Evolutionary conservation across 2,329 filamentous ascomycete species (phyloP), one percentile per base, ranked within the genome.

Genomic region (Fusarium sp.): DNA sequence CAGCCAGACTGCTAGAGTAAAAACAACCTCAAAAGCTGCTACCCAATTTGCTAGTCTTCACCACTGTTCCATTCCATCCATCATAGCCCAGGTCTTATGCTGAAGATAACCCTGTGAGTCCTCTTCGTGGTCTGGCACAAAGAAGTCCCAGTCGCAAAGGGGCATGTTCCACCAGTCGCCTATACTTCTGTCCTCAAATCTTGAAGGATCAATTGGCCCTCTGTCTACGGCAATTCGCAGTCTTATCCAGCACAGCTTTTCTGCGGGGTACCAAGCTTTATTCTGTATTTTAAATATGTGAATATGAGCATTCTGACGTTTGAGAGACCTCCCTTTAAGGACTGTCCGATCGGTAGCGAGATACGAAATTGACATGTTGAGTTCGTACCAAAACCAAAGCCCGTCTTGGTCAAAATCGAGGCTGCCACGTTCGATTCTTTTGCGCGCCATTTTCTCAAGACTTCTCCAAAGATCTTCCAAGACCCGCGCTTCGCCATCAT

Each of bases 191-290:
- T 33, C 47, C 47, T 33, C 28, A 3, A 18, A 49, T 33, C 10
- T n/a, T 17, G 47, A 49, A 18, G 20, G 22, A 5, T n/a, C 28
- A 17, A 49, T 18, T 33, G 15, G 6, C 20, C 20, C 47, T n/a
- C 22, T 33, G 3, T 1, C 0, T 9, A 13, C 28, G 8, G 28
- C 28, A n/a, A 6, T 1, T 4, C 0, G 0, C 28, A 6, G 9
- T 49, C 28, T 31, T 9, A 31, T 31, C 28, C 28, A 31, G 28
- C 28, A 11, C 10, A 31, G 28, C 28, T 31, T 8, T 4, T 33
- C 28, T n/a, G 47, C 7, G 3, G 28, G 47, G 22, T 49, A 33
- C 47, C n/a, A n/a, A n/a, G n/a, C n/a, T n/a, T n/a, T n/a, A n/a
- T n/a, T n/a, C n/a, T n/a, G n/a, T n/a, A n/a, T n/a, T n/a, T n/a